phyloP scores from a whole-genome alignment of 352 stramenopile species.

The Globisporangium camurandrum region DNA sequence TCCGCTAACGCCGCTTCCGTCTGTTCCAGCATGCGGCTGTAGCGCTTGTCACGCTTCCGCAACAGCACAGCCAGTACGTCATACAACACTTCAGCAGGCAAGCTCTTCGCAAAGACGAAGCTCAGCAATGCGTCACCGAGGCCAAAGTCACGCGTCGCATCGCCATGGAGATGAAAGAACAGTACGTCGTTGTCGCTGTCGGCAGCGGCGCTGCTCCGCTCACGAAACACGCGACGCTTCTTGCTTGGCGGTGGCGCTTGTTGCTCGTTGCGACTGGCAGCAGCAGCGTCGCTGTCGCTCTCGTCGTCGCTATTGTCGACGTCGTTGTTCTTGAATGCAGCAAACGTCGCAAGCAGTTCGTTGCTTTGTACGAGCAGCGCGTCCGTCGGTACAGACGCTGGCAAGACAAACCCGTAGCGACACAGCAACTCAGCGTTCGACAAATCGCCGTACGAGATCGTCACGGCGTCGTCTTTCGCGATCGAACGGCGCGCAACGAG shows the following conservation, averaged over 20 bases:
- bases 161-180: conserved; percentile 47
- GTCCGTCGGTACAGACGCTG: conserved; percentile 26
- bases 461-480: conserved; percentile 35
- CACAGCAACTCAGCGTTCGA: conserved; percentile 72
- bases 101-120: conserved; percentile 45
- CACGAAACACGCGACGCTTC: conserved; percentile 32
- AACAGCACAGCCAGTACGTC: conserved; percentile 54
- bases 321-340: conserved; percentile 25
- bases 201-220: not conserved
- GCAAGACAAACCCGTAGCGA: conserved; percentile 62
- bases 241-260: conserved; percentile 18
- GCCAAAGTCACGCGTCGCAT: conserved; percentile 47
- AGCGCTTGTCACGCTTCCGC: conserved; percentile 56
- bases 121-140: conserved; percentile 52
- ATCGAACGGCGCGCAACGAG: conserved; percentile 39
- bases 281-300: conserved; percentile 12
- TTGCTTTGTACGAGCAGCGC: conserved; percentile 43
- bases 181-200: conserved; percentile 17
- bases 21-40: conserved; percentile 32
- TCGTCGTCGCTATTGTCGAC: conserved; percentile 21
- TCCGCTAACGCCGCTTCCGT: not conserved
- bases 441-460: conserved; percentile 65
- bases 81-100: conserved; percentile 55
- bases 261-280: conserved; percentile 12
- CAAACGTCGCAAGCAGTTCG: conserved; percentile 32